Evolutionary conservation across 2,329 filamentous ascomycete species (phyloP), one percentile per base, ranked within the genome.

Genomic region (Coniochaeta sp.): DNA sequence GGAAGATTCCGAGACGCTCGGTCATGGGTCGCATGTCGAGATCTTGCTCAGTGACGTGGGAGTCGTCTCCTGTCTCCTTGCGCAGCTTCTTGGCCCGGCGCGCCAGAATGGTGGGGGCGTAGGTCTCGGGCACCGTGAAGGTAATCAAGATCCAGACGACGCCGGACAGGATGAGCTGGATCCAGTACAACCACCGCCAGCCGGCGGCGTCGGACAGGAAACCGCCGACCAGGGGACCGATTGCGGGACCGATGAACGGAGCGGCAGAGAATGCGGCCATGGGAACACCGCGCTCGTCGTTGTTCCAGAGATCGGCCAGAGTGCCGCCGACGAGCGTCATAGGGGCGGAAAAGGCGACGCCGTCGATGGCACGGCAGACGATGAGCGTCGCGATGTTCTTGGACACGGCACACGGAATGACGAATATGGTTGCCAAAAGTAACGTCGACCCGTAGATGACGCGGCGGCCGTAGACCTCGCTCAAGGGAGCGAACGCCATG

Each of bases 91-190:
- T 79, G 2, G 92, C 92, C 14, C 91, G 83, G 32, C 75, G 76
- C 58, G 84, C 82, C 17, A 97, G 83, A 57, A 96, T 86, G 0
- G 85, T 89, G 0, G 92, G 91, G 0, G 91, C 87, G 71, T 95
- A 96, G 0, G 92, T 96, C 73, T 96, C 92, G 1, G 91, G 90
- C 0, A 96, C 88, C n/a, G 90, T 95, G 74, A 96, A 93, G 32
- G 87, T 88, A 72, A 95, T 92, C 62, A 93, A 71, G 19, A 89
- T 62, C 85, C 89, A 95, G 66, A 88, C 83, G 56, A 87, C 70
- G 16, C 80, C 86, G 28, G 89, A 79, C 14, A 95, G 70, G 68
- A 96, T 96, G 12, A 95, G 78, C 69, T 93, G 90, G 66, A 96
- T 84, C 88, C 89, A 93, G 77, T 95, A 95, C 0, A 95, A 78